These are phyloP conservation scores for Citrus trifoliata DNA, from an alignment of 345 rosid species.

Conservation along the genomic window DNA sequence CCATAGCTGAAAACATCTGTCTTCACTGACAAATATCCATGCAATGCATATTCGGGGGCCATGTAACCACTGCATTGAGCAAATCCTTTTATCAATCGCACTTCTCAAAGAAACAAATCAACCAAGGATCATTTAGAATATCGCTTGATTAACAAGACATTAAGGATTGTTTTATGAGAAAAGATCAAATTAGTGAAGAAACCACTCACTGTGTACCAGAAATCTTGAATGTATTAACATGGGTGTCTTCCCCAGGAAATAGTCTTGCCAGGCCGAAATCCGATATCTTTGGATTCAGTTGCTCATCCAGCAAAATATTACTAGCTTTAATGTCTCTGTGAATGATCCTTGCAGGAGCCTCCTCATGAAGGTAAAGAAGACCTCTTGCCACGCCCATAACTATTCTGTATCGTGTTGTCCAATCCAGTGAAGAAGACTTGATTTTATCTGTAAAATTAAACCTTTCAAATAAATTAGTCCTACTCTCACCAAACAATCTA, in stretches of 20 bases:
- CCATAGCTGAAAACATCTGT: constrained; percentile 90
- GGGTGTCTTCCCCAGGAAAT: constrained; percentile 84
- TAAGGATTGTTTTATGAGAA: not conserved
- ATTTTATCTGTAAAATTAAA: constrained; percentile 41
- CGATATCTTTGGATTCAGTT: constrained; percentile 72
- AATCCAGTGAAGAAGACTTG: constrained; percentile 49
- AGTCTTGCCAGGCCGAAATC: constrained; percentile 89
- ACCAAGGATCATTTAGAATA: not conserved
- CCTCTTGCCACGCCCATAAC: constrained; percentile 75
- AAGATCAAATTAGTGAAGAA: constrained; percentile 7
- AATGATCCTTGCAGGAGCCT: constrained; percentile 74
- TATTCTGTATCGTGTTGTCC: constrained; percentile 56
- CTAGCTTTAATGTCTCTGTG: constrained; percentile 81
- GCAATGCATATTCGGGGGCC: constrained; percentile 93
- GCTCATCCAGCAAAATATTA: constrained; percentile 63
- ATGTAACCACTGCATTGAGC: constrained; percentile 76
- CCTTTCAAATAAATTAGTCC: not conserved
- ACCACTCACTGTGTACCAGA: constrained; percentile 84
- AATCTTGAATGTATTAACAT: constrained; percentile 63
- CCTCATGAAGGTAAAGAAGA: constrained; percentile 72
- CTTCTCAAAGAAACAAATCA: constrained; percentile 1
- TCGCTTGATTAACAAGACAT: not conserved
- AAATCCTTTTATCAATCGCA: not conserved
- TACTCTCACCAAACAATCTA: not conserved
- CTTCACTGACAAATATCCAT: constrained; percentile 75